A percentile compares a stretch with the other conserved stretches of the same genome.
Evolutionary conservation across 768 basidiomycete species (phyloP).

Genomic region (Rhodotorula sphaerocarpa): DNA sequence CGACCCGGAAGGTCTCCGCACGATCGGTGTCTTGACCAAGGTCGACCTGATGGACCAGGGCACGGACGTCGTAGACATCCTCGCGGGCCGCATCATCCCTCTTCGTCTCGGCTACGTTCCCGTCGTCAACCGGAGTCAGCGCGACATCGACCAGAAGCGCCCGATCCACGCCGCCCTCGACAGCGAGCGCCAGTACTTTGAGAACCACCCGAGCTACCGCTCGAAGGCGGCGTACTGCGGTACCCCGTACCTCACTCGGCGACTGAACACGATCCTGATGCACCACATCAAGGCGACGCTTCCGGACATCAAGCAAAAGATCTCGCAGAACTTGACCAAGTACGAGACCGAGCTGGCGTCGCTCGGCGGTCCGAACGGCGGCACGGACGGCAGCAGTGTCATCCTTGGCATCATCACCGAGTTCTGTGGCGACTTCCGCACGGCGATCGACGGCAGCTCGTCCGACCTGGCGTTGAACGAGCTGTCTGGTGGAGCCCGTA

Average conservation of each 20-base stretch:
- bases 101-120: slow-evolving; percentile 94
- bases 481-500: slow-evolving; percentile 95
- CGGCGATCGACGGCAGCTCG: slow-evolving; percentile 92
- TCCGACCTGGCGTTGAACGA: slow-evolving; percentile 93
- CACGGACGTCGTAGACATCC: slow-evolving; percentile 96
- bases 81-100: slow-evolving; percentile 93
- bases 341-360: slow-evolving; percentile 71
- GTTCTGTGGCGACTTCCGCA: slow-evolving; percentile 93
- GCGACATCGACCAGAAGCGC: slow-evolving; percentile 87
- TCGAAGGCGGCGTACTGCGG: slow-evolving; percentile 93
- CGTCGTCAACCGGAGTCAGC: slow-evolving; percentile 95
- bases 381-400: slow-evolving; percentile 72
- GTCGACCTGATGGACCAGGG: slow-evolving; percentile 98
- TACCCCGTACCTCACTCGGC: slow-evolving; percentile 87
- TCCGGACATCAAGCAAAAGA: slow-evolving; percentile 96
- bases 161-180: slow-evolving; percentile 78
- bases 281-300: slow-evolving; percentile 94
- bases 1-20: slow-evolving; percentile 90
- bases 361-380: slow-evolving; percentile 80
- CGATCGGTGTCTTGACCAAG: slow-evolving; percentile 97
- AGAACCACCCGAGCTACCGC: slow-evolving; percentile 85
- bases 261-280: slow-evolving; percentile 98
- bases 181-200: slow-evolving; percentile 83
- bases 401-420: slow-evolving; percentile 97
- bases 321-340: slow-evolving; percentile 80